A percentile compares a stretch with the other conserved stretches of the same genome.
phyloP scores from a whole-genome alignment of 225 moss, liverwort and hornwort species.

The Pseudisothecium myosuroides region DNA sequence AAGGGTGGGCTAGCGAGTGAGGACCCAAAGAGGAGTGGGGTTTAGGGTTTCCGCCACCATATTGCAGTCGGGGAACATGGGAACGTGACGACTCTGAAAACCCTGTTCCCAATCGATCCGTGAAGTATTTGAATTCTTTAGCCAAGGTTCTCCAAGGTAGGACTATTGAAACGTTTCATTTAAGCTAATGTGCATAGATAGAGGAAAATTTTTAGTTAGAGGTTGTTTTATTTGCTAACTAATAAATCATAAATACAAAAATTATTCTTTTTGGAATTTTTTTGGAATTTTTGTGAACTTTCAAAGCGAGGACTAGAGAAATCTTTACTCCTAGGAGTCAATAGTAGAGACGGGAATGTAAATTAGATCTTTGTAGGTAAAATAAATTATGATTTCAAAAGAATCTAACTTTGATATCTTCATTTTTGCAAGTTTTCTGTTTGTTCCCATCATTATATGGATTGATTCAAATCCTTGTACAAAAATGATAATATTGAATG shows the following conservation, averaged over 20 bases:
- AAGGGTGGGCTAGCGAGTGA: background rate
- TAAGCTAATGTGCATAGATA: background rate
- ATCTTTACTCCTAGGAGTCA: background rate
- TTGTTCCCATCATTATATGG: background rate
- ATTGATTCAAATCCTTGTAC: too few species aligned
- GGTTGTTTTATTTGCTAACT: accelerated
- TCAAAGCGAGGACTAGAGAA: accelerated
- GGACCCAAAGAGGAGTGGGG: background rate
- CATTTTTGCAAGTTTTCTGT: background rate
- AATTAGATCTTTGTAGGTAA: background rate
- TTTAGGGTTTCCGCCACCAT: constrained; percentile 29
- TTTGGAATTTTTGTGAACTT: background rate
- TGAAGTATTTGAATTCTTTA: background rate
- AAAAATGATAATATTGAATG: background rate
- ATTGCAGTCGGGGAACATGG: background rate
- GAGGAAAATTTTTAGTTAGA: too few species aligned
- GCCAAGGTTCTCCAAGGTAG: background rate
- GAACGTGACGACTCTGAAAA: background rate
- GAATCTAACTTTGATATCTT: background rate
- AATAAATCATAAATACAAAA: background rate
- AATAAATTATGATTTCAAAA: background rate
- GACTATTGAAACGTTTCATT: background rate
- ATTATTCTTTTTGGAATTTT: accelerated
- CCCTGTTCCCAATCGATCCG: background rate
- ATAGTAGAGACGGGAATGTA: accelerated